A percentile compares a stretch with the other conserved stretches of the same genome.
Evolutionary conservation across 2,329 filamentous ascomycete genomes (phyloP).

Genomic region (Exophiala viscosa): DNA sequence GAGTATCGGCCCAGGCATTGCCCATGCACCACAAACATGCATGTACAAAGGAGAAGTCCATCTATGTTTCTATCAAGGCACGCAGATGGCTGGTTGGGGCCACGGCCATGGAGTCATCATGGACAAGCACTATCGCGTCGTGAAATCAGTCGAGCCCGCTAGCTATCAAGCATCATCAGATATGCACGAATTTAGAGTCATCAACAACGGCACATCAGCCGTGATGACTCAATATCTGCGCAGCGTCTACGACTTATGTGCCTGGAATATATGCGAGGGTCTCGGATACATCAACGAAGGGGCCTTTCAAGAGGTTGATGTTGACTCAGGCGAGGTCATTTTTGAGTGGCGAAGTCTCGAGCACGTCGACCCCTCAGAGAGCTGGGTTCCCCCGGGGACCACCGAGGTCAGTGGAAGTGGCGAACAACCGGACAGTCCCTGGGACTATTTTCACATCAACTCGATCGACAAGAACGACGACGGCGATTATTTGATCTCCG

Average conservation of each 20-base stretch:
- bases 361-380: constrained; percentile 49
- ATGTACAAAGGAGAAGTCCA: constrained; percentile 47
- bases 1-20: constrained; percentile 46
- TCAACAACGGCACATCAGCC: constrained; percentile 42
- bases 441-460: constrained; percentile 47
- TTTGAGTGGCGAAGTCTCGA: constrained; percentile 60
- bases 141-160: constrained; percentile 44
- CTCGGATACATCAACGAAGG: constrained; percentile 52
- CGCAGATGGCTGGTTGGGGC: constrained; percentile 51
- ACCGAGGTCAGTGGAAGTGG: constrained; percentile 48
- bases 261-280: constrained; percentile 38
- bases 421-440: constrained; percentile 42
- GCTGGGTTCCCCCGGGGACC: constrained; percentile 45
- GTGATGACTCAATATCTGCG: constrained; percentile 43
- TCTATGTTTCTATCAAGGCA: constrained; percentile 52
- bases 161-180: constrained; percentile 37
- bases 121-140: constrained; percentile 49
- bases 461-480: constrained; percentile 41
- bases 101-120: constrained; percentile 52
- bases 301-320: constrained; percentile 52
- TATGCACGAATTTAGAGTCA: constrained; percentile 52
- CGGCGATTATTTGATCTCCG: constrained; percentile 42
- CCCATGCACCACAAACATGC: constrained; percentile 49
- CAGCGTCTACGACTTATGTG: constrained; percentile 46
- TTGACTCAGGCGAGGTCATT: constrained; percentile 51